Evolutionary conservation across 2,329 filamentous ascomycete genomes (phyloP), one percentile per base, ranked within the genome.

Genomic region (Emericellopsis cladophorae): DNA sequence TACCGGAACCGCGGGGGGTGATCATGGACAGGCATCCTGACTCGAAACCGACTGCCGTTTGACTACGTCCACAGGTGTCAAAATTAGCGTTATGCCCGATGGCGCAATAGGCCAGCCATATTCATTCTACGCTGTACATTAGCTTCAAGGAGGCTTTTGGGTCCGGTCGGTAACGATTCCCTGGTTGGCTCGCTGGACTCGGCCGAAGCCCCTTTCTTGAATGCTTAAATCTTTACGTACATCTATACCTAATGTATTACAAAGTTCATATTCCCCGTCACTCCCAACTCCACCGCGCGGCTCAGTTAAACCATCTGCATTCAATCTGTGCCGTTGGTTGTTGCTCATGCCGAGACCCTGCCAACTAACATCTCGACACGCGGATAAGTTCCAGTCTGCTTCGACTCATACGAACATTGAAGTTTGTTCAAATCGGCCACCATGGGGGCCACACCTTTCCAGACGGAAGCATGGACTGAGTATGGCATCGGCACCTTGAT

Each of bases 401-500:
- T 29, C 26, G 26, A 7, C 24, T 10, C 10, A 10, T 26, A 6
- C 24, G 10, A 10, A 26, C 24, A 26, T 26, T 26, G 7, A 26
- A 7, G 7, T 26, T 26, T 10, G 10, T 10, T 26, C 24, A 10
- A n/a, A n/a, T 15, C 35, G 11, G 11, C 23, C 16, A 39, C 23
- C 33, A 55, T 53, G 50, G 33, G 46, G 10, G 53, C 54, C n/a
- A 64, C 60, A 5, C 62, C 64, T 4, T 67, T 67, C 42, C 59
- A 64, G 43, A 54, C 49, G 3, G 64, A 67, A 46, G 61, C 61
- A 8, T 68, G 65, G 64, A 52, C 53, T 14, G 65, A 68, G 41
- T 67, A 65, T 37, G 57, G 52, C 2, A 48, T 68, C 23, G 64
- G 64, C 2, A 45, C 57, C 2, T 1, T 56, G 7, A 46, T 67